Conservation (phyloP, 2,329 filamentous ascomycete genomes). For the Pseudogymnoascus sp. region DNA sequence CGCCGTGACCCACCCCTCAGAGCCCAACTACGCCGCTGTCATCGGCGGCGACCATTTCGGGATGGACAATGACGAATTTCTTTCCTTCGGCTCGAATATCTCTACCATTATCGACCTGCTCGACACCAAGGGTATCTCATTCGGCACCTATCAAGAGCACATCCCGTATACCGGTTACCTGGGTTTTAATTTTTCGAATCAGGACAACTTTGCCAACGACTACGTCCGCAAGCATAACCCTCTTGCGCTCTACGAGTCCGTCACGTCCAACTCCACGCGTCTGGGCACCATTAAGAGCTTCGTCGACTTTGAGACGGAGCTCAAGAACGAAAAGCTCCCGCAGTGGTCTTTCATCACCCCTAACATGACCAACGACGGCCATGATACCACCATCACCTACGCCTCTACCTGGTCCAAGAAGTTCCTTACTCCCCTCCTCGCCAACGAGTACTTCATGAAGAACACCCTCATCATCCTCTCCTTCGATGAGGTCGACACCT, state of each 20-base stretch:
- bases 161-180: constrained; percentile 43
- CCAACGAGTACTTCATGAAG: constrained; percentile 43
- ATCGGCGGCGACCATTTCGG: constrained; percentile 51
- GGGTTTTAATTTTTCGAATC: constrained; percentile 43
- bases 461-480: constrained; percentile 49
- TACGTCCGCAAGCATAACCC: constrained; percentile 60
- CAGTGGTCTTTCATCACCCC: constrained; percentile 60
- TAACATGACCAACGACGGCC: constrained; percentile 60
- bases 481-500: constrained; percentile 51
- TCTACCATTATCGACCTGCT: constrained; percentile 44
- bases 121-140: constrained; percentile 40
- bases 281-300: constrained; percentile 56
- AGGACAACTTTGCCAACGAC: constrained; percentile 46
- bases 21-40: constrained; percentile 56
- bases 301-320: constrained; percentile 51
- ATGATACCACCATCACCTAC: constrained; percentile 47
- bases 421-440: constrained; percentile 47
- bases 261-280: constrained; percentile 42
- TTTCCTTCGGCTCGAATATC: constrained; percentile 35
- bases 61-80: constrained; percentile 46
- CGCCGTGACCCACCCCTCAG: constrained; percentile 50
- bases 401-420: constrained; percentile 44
- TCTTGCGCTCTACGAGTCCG: constrained; percentile 46
- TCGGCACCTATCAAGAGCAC: constrained; percentile 48
- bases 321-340: constrained; percentile 48